A percentile compares a stretch with the other conserved stretches of the same genome.
Evolutionary conservation across 495 filamentous ascomycete species (phyloP).

Genomic region (Talaromyces thailandensis): DNA sequence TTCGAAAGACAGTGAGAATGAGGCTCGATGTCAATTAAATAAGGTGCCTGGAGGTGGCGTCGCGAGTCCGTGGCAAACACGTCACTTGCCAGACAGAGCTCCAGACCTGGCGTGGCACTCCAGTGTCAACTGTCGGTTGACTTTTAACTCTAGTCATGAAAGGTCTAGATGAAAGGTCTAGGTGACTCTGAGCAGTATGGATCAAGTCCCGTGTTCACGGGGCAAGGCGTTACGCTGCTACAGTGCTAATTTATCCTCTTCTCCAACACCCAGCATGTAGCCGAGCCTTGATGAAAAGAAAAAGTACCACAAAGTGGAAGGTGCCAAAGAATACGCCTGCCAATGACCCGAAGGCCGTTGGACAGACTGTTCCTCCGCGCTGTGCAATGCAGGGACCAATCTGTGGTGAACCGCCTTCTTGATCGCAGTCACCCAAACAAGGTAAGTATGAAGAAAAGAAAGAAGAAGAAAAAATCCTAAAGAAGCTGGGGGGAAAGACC

Average conservation of each 20-base stretch:
- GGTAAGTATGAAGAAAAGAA: slow-evolving; percentile 46
- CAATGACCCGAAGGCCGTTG: slow-evolving; percentile 55
- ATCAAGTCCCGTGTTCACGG: no score
- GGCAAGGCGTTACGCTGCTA: no score
- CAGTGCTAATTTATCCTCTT: slow-evolving; percentile 20
- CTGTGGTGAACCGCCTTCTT: slow-evolving; percentile 41
- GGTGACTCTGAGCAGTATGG: no score
- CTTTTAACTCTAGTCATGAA: no score
- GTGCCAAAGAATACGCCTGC: slow-evolving; percentile 65
- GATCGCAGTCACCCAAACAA: slow-evolving; percentile 38
- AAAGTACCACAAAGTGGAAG: slow-evolving; percentile 20
- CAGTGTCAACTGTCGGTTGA: no score
- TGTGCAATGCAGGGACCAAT: slow-evolving; percentile 61
- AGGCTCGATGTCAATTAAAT: neutral
- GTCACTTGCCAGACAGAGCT: neutral
- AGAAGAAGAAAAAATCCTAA: slow-evolving; percentile 9
- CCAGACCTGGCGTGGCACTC: neutral
- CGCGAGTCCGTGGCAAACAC: neutral
- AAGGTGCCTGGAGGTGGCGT: neutral
- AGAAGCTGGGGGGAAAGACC: slow-evolving; percentile 2
- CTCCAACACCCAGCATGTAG: slow-evolving; percentile 40
- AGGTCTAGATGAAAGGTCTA: no score
- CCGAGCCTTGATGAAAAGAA: slow-evolving; percentile 44
- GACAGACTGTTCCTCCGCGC: slow-evolving; percentile 49
- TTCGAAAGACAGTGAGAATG: neutral